A percentile compares a stretch with the other conserved stretches of the same genome.
Evolutionary conservation across 805 yeast species (phyloP).

Genomic region (Spathaspora passalidarum): DNA sequence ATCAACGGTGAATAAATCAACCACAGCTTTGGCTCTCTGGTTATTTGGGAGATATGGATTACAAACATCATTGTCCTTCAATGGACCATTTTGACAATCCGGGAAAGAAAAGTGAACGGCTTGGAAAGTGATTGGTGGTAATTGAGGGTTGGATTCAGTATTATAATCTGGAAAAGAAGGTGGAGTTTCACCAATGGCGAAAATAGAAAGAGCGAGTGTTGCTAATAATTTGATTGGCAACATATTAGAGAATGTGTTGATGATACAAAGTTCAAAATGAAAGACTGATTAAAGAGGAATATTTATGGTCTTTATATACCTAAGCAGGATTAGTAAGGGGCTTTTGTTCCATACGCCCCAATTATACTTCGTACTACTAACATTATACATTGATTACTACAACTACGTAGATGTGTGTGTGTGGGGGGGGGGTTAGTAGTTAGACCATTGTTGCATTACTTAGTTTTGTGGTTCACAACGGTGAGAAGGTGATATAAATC

Average conservation of each 20-base stretch:
- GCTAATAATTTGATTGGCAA: constrained; percentile 4
- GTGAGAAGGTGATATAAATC: no score
- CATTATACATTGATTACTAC: no score
- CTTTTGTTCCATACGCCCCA: neutral
- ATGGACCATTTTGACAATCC: constrained; percentile 7
- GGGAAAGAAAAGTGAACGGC: constrained; percentile 5
- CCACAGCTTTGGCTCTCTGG: constrained; percentile 5
- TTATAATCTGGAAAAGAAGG: constrained; percentile 6
- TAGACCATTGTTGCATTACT: no score
- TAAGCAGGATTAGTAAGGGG: neutral
- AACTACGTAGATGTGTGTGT: no score
- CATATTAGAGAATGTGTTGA: constrained; percentile 2
- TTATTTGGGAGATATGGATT: neutral
- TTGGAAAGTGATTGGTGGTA: constrained; percentile 5
- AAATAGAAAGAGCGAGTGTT: constrained; percentile 1
- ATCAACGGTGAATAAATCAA: constrained; percentile 3
- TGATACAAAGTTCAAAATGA: neutral
- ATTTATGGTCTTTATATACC: neutral
- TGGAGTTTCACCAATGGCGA: constrained; percentile 3
- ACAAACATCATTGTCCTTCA: constrained; percentile 5
- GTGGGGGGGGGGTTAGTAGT: neutral
- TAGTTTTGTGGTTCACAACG: no score
- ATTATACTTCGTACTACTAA: neutral
- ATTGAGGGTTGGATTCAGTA: constrained; percentile 7
- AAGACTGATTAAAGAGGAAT: neutral